A percentile compares a stretch with the other conserved stretches of the same genome.
Conservation (phyloP, 306 rosid genomes). For the Dalbergia cultrata region DNA sequence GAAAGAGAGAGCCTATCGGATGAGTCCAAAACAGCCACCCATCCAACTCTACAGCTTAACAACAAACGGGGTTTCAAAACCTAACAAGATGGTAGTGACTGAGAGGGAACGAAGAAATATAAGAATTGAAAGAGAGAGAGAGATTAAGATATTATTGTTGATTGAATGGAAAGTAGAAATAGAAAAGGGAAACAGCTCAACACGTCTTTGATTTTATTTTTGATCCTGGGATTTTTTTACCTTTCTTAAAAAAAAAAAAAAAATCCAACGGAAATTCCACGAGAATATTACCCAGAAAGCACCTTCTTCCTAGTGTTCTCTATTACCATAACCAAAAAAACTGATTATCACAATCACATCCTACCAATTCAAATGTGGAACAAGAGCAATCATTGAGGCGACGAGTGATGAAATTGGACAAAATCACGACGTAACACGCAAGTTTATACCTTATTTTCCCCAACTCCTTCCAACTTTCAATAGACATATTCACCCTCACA, state of each 20-base stretch:
- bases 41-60: conserved; percentile 59
- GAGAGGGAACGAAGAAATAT: not conserved
- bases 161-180: conserved; percentile 4
- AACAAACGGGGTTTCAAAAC: conserved; percentile 48
- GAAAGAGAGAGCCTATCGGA: conserved; percentile 26
- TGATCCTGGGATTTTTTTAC: conserved; percentile 34
- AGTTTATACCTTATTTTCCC: conserved; percentile 35
- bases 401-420: conserved; percentile 40
- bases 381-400: conserved; percentile 36
- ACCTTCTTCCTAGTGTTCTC: conserved; percentile 38
- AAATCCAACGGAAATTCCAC: conserved; percentile 6
- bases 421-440: conserved; percentile 32
- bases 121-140: too few relatives aligned
- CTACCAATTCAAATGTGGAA: conserved; percentile 35
- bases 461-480: conserved; percentile 45
- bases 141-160: too few relatives aligned
- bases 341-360: not conserved
- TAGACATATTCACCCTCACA: conserved; percentile 36
- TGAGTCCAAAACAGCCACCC: conserved; percentile 58
- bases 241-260: not conserved
- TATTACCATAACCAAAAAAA: conserved; percentile 16
- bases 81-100: conserved; percentile 38
- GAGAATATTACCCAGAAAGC: conserved; percentile 51
- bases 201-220: conserved; percentile 66
- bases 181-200: conserved; percentile 73